Percentiles rank a stretch among this genome's conserved stretches.
phyloP scores from a whole-genome alignment of 1,284 basidiomycete genomes.

The Quambalaria eucalypti region DNA sequence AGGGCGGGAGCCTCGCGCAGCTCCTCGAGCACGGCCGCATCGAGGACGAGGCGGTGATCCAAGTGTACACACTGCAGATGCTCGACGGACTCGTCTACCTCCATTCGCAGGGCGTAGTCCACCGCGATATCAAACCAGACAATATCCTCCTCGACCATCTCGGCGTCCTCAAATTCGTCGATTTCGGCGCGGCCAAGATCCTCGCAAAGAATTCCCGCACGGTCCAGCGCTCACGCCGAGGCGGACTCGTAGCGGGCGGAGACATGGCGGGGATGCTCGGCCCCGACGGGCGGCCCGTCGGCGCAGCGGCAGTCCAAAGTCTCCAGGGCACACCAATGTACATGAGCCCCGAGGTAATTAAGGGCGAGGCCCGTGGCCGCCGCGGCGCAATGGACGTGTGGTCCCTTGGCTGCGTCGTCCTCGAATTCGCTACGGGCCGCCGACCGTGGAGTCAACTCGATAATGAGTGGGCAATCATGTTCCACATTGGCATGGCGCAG shows the following conservation, averaged over 20 bases:
- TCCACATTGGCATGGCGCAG: constrained; percentile 94
- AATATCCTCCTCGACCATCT: constrained; percentile 91
- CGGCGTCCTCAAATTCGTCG: constrained; percentile 93
- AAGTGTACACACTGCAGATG: constrained; percentile 95
- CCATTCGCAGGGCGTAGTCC: constrained; percentile 83
- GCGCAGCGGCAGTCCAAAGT: constrained; percentile 55
- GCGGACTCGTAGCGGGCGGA: constrained; percentile 34
- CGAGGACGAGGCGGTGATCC: constrained; percentile 91
- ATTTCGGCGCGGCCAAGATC: constrained; percentile 97
- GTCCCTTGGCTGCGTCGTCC: constrained; percentile 89
- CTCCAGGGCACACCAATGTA: constrained; percentile 96
- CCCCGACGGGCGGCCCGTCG: constrained; percentile 48
- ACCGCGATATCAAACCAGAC: constrained; percentile 97
- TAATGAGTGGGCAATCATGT: constrained; percentile 99
- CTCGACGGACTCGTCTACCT: constrained; percentile 87
- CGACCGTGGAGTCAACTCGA: constrained; percentile 98
- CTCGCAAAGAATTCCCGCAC: constrained; percentile 82
- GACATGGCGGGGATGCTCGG: constrained; percentile 42
- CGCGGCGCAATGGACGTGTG: constrained; percentile 98
- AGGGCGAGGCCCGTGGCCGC: constrained; percentile 59
- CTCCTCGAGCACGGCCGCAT: constrained; percentile 88
- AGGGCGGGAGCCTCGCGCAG: constrained; percentile 83
- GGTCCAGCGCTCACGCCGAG: constrained; percentile 27
- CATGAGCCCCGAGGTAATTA: constrained; percentile 98
- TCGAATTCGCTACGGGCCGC: constrained; percentile 90